Percentiles rank a stretch among this genome's conserved stretches.
Evolutionary conservation across 805 yeast species (phyloP).

Genomic region (Metschnikowia continentalis): DNA sequence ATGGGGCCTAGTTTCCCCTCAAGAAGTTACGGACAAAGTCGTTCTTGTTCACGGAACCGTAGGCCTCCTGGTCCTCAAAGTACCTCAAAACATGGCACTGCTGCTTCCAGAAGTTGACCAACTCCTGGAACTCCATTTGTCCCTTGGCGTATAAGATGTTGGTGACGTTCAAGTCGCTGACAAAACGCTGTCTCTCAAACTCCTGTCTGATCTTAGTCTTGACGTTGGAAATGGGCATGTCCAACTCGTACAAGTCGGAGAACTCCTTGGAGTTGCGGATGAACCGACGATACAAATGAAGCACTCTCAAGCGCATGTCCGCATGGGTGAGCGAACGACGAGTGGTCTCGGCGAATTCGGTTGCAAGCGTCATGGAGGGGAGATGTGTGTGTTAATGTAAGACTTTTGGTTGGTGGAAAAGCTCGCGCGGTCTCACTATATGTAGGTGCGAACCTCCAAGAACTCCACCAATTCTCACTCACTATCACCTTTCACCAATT

Average conservation of each 20-base stretch:
- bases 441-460: no score
- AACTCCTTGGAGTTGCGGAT: constrained; percentile 57
- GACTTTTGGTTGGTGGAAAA: constrained; percentile 18
- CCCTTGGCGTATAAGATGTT: constrained; percentile 77
- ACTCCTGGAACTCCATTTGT: constrained; percentile 87
- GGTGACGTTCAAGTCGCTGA: constrained; percentile 57
- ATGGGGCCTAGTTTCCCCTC: constrained; percentile 47
- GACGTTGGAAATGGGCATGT: constrained; percentile 72
- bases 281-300: constrained; percentile 69
- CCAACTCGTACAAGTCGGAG: constrained; percentile 64
- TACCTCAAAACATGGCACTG: constrained; percentile 78
- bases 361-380: constrained; percentile 54
- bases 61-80: constrained; percentile 62
- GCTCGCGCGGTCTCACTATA: constrained; percentile 9
- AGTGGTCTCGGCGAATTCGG: constrained; percentile 82
- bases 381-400: constrained; percentile 1
- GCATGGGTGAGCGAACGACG: constrained; percentile 56
- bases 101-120: constrained; percentile 88
- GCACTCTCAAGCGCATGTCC: constrained; percentile 60
- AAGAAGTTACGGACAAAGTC: constrained; percentile 71
- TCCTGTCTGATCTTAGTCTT: constrained; percentile 86
- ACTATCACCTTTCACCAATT: no score
- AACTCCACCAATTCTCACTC: no score
- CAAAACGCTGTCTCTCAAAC: constrained; percentile 80
- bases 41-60: constrained; percentile 52